Conservation (phyloP, 2,329 filamentous ascomycete genomes). For the Elsinoe necatrix region DNA sequence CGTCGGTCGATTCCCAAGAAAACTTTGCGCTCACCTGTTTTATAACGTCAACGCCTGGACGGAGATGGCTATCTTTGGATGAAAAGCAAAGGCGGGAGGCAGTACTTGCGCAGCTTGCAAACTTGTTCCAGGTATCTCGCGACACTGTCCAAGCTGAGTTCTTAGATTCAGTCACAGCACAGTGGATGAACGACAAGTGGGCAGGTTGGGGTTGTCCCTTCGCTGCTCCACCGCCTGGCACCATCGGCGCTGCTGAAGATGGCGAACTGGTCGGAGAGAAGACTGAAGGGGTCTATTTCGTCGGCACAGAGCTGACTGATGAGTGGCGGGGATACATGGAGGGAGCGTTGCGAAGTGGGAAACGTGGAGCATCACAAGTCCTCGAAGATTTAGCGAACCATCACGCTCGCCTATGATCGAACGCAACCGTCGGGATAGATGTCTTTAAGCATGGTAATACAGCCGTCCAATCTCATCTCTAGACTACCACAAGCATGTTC, state of each 20-base stretch:
- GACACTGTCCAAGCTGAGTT: conserved; percentile 1
- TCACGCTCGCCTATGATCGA: not conserved
- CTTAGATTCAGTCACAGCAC: conserved; percentile 7
- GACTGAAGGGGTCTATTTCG: conserved; percentile 42
- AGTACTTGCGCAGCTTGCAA: conserved; percentile 19
- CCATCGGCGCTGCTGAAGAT: conserved; percentile 12
- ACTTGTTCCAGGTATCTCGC: not conserved
- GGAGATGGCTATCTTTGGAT: conserved; percentile 17
- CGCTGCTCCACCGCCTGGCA: conserved; percentile 11
- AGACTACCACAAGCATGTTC: too few species aligned
- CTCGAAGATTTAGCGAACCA: not conserved
- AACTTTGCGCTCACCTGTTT: conserved; percentile 11
- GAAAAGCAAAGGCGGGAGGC: not conserved
- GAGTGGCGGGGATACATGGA: conserved; percentile 54
- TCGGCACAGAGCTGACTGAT: conserved; percentile 45
- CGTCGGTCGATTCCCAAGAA: not conserved
- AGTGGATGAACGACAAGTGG: conserved; percentile 27
- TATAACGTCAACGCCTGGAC: conserved; percentile 11
- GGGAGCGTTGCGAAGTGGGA: conserved; percentile 45
- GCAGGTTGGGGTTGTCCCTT: conserved; percentile 27
- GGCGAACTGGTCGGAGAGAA: conserved; percentile 20
- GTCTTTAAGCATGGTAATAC: too few species aligned
- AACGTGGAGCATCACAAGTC: conserved; percentile 32
- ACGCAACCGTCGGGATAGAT: too few species aligned
- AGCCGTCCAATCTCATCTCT: too few species aligned